Evolutionary conservation across 23 red algal genomes (phyloP), one percentile per base, ranked within the genome.

Genomic region (Agarophyton chilense): DNA sequence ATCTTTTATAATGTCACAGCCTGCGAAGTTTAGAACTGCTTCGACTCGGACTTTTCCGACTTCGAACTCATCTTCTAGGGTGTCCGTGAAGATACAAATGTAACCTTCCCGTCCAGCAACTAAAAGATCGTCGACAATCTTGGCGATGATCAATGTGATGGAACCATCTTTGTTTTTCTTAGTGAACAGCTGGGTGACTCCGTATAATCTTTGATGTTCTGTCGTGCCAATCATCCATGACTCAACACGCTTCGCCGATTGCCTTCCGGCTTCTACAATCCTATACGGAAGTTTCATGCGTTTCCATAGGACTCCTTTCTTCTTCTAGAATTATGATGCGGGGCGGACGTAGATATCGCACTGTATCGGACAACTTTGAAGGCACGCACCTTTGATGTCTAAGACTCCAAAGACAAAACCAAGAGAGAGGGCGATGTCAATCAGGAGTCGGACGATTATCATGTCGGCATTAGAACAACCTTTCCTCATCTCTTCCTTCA

Each of bases 121-220:
- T 12, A 86, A 63, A 2, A 73, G 51, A 12, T 86, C 41, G 43
- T 86, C 63, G 21, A 72, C 82, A 11, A 86, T 55, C 45, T 74
- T 86, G 11, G 82, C 63, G 16, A 86, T 62, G 26, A 73, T 12
- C 25, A 86, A 26, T 7, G 63, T n/a, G 12, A 86, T 86, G 12
- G 11, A 18, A 12, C 24, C 63, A 22, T 52, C 34, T 11, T 1
- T 26, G 18, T 72, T 38, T 9, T 31, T 21, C 0, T 70, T 65
- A 28, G 41, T 2, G 62, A 83, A 83, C 29, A 83, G 79, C 60
- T 83, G 52, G 14, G 14, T 18, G 35, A 83, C 33, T 19, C 52
- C 42, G 34, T 18, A 32, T 12, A 86, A 45, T 29, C 42, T 34
- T 5, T 21, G 13, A 28, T 73, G 46, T 16, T 44, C 19, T 25